phyloP scores from a whole-genome alignment of 768 basidiomycete genomes.

The Rhizopogon vinicolor region DNA sequence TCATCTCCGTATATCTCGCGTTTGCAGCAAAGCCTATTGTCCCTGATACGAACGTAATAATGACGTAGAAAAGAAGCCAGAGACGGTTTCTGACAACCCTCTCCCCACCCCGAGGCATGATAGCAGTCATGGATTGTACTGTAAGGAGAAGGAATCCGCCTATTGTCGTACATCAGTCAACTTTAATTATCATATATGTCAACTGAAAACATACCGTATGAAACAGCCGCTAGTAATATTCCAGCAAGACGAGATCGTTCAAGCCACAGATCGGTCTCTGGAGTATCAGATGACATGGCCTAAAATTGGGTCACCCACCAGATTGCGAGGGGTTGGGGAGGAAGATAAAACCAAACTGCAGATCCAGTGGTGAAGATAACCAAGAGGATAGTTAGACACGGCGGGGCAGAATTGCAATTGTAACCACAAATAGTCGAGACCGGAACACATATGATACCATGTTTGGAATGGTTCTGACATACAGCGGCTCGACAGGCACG shows the following conservation, averaged over 20 bases:
- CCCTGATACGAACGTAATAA: slow-evolving; percentile 10
- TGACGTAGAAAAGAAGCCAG: background rate
- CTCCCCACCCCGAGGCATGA: background rate
- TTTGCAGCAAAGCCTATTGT: slow-evolving; percentile 12
- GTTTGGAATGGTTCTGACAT: no score
- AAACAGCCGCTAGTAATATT: slow-evolving; percentile 13
- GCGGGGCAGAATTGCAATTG: no score
- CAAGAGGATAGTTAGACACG: background rate
- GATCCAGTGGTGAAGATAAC: background rate
- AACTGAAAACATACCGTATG: slow-evolving; percentile 12
- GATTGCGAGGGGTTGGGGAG: background rate
- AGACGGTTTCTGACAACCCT: background rate
- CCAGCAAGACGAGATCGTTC: slow-evolving; percentile 23
- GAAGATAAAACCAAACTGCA: background rate
- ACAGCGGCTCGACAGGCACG: no score
- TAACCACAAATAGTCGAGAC: no score
- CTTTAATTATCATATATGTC: no score
- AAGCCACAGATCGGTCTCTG: slow-evolving; percentile 19
- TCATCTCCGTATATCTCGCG: slow-evolving; percentile 17
- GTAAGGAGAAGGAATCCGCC: slow-evolving; percentile 10
- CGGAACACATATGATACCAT: no score
- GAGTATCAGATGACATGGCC: slow-evolving; percentile 14
- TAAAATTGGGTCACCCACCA: background rate
- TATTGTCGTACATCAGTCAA: background rate
- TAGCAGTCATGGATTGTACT: background rate